Percentiles rank a stretch among this genome's conserved stretches.
Evolutionary conservation across 768 basidiomycete genomes (phyloP).

Genomic region (Tylopilus sp.): DNA sequence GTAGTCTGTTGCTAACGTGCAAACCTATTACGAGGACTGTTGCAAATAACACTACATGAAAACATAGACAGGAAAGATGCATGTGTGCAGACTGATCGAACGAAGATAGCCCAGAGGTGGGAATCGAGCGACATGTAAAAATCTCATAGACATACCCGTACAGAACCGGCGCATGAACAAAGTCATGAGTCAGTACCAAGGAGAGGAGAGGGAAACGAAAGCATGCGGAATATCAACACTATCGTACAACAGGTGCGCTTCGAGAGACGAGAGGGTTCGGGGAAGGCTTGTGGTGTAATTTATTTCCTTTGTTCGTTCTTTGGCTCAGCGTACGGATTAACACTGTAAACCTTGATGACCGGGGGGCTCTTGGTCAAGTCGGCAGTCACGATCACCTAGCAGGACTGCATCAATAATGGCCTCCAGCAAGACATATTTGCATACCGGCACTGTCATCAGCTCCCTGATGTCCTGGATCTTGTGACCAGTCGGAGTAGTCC

Average conservation of each 20-base stretch:
- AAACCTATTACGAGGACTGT: slow-evolving; percentile 7
- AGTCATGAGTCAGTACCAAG: slow-evolving; percentile 28
- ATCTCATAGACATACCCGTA: slow-evolving; percentile 28
- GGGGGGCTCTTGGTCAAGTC: slow-evolving; percentile 95
- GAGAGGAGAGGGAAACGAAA: slow-evolving; percentile 30
- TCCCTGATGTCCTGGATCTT: slow-evolving; percentile 94
- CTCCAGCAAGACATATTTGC: slow-evolving; percentile 26
- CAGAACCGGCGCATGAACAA: slow-evolving; percentile 28
- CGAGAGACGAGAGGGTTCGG: background rate
- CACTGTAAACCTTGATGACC: slow-evolving; percentile 95
- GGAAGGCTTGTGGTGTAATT: slow-evolving; percentile 14
- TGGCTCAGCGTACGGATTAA: slow-evolving; percentile 80
- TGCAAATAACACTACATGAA: slow-evolving; percentile 21
- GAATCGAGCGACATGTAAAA: slow-evolving; percentile 22
- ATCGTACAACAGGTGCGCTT: slow-evolving; percentile 28
- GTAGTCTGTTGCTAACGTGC: background rate
- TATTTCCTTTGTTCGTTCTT: slow-evolving; percentile 37
- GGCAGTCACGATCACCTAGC: slow-evolving; percentile 88
- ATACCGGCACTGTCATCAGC: slow-evolving; percentile 88
- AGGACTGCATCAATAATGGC: slow-evolving; percentile 4
- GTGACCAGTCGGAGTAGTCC: slow-evolving; percentile 72
- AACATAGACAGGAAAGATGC: slow-evolving; percentile 20
- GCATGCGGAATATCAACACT: slow-evolving; percentile 28
- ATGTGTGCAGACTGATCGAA: slow-evolving; percentile 12
- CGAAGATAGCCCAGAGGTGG: slow-evolving; percentile 10